A percentile compares a stretch with the other conserved stretches of the same genome.
Conservation (phyloP, 495 filamentous ascomycete species). For the Thermothielavioides terrestris region DNA sequence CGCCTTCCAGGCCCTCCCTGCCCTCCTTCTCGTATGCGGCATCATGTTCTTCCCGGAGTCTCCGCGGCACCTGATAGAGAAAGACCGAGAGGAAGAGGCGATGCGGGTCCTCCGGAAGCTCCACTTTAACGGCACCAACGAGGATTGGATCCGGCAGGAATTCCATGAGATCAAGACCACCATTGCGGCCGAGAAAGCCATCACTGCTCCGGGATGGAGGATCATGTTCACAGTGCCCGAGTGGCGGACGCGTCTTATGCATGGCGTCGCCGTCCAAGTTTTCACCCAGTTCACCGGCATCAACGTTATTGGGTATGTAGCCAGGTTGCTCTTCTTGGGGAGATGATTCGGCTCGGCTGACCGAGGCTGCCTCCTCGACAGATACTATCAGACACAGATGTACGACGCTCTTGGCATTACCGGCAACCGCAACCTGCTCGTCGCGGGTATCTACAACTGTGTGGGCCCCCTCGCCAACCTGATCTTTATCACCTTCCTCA, state of each 20-base stretch:
- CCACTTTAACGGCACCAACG: conserved; percentile 41
- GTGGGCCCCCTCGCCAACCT: conserved; percentile 33
- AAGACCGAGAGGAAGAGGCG: conserved; percentile 39
- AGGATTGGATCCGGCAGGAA: conserved; percentile 42
- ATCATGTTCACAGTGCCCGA: conserved; percentile 46
- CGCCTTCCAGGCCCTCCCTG: conserved; percentile 42
- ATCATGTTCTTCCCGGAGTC: conserved; percentile 47
- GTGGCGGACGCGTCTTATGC: conserved; percentile 43
- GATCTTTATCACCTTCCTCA: conserved; percentile 41
- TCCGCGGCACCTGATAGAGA: conserved; percentile 48
- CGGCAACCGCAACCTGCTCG: conserved; percentile 42
- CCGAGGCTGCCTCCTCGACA: too few relatives aligned
- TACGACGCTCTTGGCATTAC: conserved; percentile 50
- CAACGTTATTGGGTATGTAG: conserved; percentile 45
- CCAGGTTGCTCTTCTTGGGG: not conserved
- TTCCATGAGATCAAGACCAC: conserved; percentile 42
- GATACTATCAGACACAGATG: conserved; percentile 50
- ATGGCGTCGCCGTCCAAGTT: conserved; percentile 25
- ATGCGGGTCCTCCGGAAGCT: conserved; percentile 41
- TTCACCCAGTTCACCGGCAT: conserved; percentile 39
- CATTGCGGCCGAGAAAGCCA: conserved; percentile 39
- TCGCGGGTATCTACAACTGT: conserved; percentile 53
- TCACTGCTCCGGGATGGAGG: conserved; percentile 38
- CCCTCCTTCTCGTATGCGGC: conserved; percentile 35
- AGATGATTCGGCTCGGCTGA: not conserved